Conservation (phyloP, 2,329 filamentous ascomycete species). For the Nemania sp. region DNA sequence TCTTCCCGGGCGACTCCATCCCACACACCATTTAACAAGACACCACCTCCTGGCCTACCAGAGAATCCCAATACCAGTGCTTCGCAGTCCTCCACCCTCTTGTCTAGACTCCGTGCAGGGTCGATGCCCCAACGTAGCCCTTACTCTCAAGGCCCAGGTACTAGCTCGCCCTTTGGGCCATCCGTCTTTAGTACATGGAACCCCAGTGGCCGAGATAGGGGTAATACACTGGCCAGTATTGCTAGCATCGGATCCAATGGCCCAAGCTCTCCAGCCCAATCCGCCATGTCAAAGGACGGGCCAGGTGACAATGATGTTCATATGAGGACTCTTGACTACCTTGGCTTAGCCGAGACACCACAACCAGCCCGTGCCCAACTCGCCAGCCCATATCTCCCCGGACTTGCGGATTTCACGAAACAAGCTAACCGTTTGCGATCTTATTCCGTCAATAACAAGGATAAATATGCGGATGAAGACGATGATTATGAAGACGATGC, state of each 20-base stretch:
- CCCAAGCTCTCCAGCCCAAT: conserved; percentile 83
- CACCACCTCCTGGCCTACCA: conserved; percentile 60
- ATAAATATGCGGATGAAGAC: conserved; percentile 90
- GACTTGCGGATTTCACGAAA: conserved; percentile 74
- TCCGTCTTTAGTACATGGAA: conserved; percentile 92
- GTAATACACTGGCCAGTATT: conserved; percentile 79
- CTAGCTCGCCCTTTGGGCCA: conserved; percentile 76
- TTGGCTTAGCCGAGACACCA: conserved; percentile 91
- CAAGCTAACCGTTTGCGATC: conserved; percentile 89
- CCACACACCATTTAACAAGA: conserved; percentile 84
- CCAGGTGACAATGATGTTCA: conserved; percentile 83
- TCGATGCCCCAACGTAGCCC: conserved; percentile 90
- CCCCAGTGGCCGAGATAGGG: conserved; percentile 71
- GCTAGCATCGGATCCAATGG: conserved; percentile 90
- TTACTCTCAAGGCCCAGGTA: conserved; percentile 59
- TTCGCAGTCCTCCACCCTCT: conserved; percentile 68
- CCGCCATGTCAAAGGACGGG: conserved; percentile 83
- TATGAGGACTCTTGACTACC: conserved; percentile 90
- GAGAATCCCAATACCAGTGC: conserved; percentile 48
- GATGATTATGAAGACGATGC: conserved; percentile 70
- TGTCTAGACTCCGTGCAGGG: conserved; percentile 85
- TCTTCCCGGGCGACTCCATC: conserved; percentile 84
- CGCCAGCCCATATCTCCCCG: conserved; percentile 74
- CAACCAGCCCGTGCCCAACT: conserved; percentile 76
- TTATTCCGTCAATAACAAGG: conserved; percentile 97